A percentile compares a stretch with the other conserved stretches of the same genome.
These are phyloP conservation scores for Solanum pimpinellifolium DNA, from an alignment of 257 asterid species.

Conservation along the genomic window DNA sequence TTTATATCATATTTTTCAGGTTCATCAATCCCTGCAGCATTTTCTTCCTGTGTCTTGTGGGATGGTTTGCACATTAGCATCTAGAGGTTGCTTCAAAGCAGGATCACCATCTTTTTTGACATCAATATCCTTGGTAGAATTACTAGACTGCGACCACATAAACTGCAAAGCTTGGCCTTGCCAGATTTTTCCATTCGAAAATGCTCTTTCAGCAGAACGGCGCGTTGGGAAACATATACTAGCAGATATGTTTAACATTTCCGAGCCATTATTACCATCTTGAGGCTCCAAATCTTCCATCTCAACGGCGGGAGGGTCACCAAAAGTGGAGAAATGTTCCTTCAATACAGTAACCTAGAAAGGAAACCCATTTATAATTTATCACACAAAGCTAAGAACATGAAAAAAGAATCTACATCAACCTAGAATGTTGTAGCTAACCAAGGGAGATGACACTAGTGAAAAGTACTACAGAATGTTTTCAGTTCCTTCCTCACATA, in stretches of 20 bases:
- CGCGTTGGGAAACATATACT: slow-evolving; percentile 56
- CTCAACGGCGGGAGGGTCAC: slow-evolving; percentile 62
- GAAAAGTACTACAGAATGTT: background rate
- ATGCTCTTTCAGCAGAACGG: slow-evolving; percentile 73
- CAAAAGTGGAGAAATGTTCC: slow-evolving; percentile 73
- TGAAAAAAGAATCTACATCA: background rate
- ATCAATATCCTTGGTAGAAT: background rate
- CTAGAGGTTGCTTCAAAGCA: slow-evolving; percentile 1
- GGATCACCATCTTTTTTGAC: background rate
- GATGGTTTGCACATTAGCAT: slow-evolving; percentile 4
- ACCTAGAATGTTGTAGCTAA: background rate
- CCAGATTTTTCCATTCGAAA: slow-evolving; percentile 68
- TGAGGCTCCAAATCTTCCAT: slow-evolving; percentile 42
- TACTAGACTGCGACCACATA: slow-evolving; percentile 37
- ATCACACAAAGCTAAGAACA: background rate
- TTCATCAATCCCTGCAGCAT: slow-evolving; percentile 22
- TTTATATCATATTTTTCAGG: slow-evolving; percentile 9
- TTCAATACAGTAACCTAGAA: slow-evolving; percentile 53
- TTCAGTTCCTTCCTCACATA: background rate
- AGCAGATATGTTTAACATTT: slow-evolving; percentile 37
- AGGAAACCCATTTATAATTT: background rate
- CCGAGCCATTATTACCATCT: slow-evolving; percentile 26
- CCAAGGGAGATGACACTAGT: background rate
- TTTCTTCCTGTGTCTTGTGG: background rate
- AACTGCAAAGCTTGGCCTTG: slow-evolving; percentile 68